These are phyloP conservation scores for Coemansia sp. DNA, from an alignment of 192 early-diverging fungal species.

Conservation along the genomic window DNA sequence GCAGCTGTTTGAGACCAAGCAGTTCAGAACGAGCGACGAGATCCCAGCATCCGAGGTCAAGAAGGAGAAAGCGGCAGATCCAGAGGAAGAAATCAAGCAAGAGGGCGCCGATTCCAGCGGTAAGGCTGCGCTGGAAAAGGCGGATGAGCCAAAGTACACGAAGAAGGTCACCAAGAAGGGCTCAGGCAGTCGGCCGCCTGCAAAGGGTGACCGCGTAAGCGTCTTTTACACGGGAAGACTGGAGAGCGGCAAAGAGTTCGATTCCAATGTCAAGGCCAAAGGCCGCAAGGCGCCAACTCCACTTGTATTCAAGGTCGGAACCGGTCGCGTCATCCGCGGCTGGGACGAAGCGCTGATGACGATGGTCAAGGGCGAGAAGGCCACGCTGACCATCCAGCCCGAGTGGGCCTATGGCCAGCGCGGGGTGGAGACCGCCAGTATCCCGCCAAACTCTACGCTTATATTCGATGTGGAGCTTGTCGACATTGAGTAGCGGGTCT, in stretches of 20 bases:
- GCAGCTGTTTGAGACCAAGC: conserved; percentile 61
- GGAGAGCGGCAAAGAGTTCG: conserved; percentile 70
- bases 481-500: conserved; percentile 52
- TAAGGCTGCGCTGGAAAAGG: conserved; percentile 12
- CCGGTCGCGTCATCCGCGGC: conserved; percentile 90
- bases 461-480: conserved; percentile 79
- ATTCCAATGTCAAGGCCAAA: conserved; percentile 60
- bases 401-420: conserved; percentile 85
- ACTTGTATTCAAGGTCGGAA: conserved; percentile 81
- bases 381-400: conserved; percentile 74
- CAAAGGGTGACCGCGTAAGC: conserved; percentile 69
- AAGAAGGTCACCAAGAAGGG: conserved; percentile 70
- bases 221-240: conserved; percentile 69
- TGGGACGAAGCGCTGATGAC: conserved; percentile 86
- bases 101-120: conserved; percentile 4
- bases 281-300: conserved; percentile 67
- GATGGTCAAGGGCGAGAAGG: conserved; percentile 86
- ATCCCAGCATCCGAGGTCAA: conserved; percentile 36
- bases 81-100: background rate
- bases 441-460: conserved; percentile 79
- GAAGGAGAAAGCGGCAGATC: conserved; percentile 21
- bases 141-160: conserved; percentile 62
- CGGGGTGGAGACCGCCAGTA: conserved; percentile 63
- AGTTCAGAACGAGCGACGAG: conserved; percentile 55
- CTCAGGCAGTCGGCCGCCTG: conserved; percentile 56